Evolutionary conservation across 2,329 filamentous ascomycete genomes (phyloP), one percentile per base, ranked within the genome.

Genomic region (Scedosporium minutisporum): DNA sequence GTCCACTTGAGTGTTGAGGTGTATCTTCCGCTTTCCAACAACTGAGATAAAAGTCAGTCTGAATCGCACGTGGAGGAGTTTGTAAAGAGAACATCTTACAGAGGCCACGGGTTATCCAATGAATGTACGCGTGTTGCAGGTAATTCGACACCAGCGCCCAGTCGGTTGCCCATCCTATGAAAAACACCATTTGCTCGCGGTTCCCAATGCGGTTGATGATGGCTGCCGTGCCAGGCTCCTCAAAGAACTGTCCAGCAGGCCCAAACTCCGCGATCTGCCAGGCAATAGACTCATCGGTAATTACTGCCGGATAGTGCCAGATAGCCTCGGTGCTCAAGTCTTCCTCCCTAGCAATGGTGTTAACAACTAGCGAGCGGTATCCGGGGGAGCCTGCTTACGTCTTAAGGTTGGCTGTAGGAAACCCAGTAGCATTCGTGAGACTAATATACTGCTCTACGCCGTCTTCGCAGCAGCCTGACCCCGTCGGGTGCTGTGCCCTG

Each of bases 121-220:
- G 80, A 64, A 87, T 86, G 78, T 82, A 86, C 10, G 83, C 77
- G 70, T 87, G 84, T 71, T 86, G 83, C 58, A 86, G 70, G 67
- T 79, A 84, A 70, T 79, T 85, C 67, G 81, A 84, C 1, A 82
- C 80, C 16, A 77, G 66, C 64, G 70, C 73, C 76, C 75, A 77
- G 60, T 74, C 72, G 16, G 74, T 73, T 7, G 74, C 74, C 61
- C 82, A 85, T 10, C 75, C 72, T 59, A 82, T 78, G 73, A 86
- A 86, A 74, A 82, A 86, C 2, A 79, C 83, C 81, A 87, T 84
- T 71, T 87, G 83, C 72, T 86, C 76, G 65, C 84, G 78, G 44
- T 46, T 29, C 62, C 75, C 75, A 65, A 84, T 80, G 63, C 79
- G 78, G 69, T 86, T 86, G 69, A 87, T 84, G 58, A 87, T 82